Base-by-base conservation (phyloP, 2,329 filamentous ascomycete genomes). In the Pseudogymnoascus sp. region DNA sequence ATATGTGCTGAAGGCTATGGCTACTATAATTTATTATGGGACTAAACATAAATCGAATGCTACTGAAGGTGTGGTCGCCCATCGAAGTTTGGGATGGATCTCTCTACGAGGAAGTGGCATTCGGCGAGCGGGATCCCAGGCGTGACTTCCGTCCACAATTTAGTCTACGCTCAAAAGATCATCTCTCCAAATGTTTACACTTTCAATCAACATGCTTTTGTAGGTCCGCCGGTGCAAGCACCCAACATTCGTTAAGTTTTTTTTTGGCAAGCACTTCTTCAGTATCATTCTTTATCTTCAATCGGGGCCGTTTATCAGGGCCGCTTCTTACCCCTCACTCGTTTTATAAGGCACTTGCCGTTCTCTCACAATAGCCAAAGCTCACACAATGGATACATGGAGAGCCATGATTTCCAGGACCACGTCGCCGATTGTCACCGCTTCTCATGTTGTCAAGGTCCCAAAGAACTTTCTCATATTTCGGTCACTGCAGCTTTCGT, bases 211-310 rank as follows among this genome's bases (percentile, higher is more conserved):
- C 46, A 53, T 31, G n/a, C n/a, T 53, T 53, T n/a, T 12, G n/a
- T 53, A 53, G n/a, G 46, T 53, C 46, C 18, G n/a, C 46, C 8
- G 46, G 5, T 31, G 25, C 25, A 53, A 53, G 7, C 25, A 53
- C n/a, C 46, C 46, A 31, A 53, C 46, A 53, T 18, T 53, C 46
- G 46, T 53, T 53, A 49, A 49, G 46, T 53, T 53, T 31, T 31
- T n/a, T 31, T 28, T 53, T 53, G 25, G 14, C 46, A 53, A 31
- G 4, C n/a, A 31, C 46, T 53, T 53, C n/a, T 53, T 16, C 46
- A 31, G 25, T 31, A 31, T 53, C 25, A 53, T 53, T 31, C 46
- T 53, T 31, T 18, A n/a, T 31, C 25, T n/a, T 11, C 21, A 9
- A 25, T 9, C 16, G 16, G 16, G 16, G 16, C 16, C 16, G 16